phyloP scores from a whole-genome alignment of 2,329 filamentous ascomycete genomes.

The Fusarium praegraminearum region DNA sequence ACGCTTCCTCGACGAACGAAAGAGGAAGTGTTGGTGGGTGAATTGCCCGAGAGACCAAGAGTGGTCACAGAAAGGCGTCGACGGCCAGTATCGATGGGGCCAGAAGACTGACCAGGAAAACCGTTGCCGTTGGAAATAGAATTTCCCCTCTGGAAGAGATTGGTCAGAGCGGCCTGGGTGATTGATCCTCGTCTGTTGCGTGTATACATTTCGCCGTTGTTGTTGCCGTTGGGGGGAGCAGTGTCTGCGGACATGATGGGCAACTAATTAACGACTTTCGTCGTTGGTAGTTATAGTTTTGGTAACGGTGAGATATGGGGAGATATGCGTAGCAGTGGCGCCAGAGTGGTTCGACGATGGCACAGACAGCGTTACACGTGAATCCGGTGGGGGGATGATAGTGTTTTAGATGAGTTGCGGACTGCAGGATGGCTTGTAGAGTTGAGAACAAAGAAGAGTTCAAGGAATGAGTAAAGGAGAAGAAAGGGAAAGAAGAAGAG shows the following conservation, averaged over 20 bases:
- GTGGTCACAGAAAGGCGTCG: conserved; percentile 81
- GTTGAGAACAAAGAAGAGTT: conserved; percentile 28
- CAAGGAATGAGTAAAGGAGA: conserved; percentile 22
- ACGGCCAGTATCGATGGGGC: conserved; percentile 67
- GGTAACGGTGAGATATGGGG: conserved; percentile 43
- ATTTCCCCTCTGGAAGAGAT: conserved; percentile 69
- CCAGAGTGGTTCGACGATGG: conserved; percentile 48
- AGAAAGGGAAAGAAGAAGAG: conserved; percentile 14
- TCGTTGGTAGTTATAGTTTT: conserved; percentile 46
- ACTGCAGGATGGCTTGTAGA: conserved; percentile 32
- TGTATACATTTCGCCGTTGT: conserved; percentile 54
- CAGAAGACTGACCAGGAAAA: conserved; percentile 56
- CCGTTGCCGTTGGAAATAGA: conserved; percentile 59
- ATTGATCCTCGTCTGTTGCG: conserved; percentile 68
- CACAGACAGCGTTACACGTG: conserved; percentile 45
- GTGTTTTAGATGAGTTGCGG: conserved; percentile 33
- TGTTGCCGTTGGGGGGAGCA: conserved; percentile 46
- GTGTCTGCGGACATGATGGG: conserved; percentile 54
- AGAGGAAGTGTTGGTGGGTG: conserved; percentile 67
- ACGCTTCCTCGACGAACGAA: conserved; percentile 74
- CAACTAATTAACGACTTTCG: conserved; percentile 34
- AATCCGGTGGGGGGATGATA: conserved; percentile 39
- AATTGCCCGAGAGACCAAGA: conserved; percentile 77
- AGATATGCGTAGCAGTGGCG: conserved; percentile 42
- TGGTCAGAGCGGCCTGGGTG: conserved; percentile 67